Evolutionary conservation across 2,329 filamentous ascomycete species (phyloP).

Genomic region (Ceratocystis papillata): DNA sequence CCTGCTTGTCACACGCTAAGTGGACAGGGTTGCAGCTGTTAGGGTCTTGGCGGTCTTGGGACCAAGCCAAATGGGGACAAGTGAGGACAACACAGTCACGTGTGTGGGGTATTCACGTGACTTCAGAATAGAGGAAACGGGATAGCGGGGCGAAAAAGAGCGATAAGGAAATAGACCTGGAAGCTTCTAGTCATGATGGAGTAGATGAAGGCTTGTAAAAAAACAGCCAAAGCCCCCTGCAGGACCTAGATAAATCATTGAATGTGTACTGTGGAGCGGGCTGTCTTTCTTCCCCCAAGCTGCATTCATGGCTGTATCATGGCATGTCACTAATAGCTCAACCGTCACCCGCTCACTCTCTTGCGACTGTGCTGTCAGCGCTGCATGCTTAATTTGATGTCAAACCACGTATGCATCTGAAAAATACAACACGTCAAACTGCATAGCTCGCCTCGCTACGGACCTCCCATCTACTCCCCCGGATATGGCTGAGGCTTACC

Average conservation of each 20-base stretch:
- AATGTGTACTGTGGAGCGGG: no score
- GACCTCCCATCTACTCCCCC: neutral
- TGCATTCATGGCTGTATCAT: neutral
- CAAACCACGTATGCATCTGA: neutral
- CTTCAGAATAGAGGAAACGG: no score
- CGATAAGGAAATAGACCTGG: neutral
- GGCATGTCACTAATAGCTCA: neutral
- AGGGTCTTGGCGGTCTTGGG: neutral
- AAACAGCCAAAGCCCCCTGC: no score
- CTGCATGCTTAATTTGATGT: neutral
- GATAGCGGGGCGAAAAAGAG: no score
- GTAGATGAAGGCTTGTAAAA: no score
- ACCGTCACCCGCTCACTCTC: neutral
- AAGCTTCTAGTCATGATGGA: slow-evolving; percentile 1
- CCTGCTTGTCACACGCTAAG: slow-evolving; percentile 7
- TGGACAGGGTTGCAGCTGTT: neutral
- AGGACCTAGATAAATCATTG: no score
- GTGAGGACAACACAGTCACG: neutral
- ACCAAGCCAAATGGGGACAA: no score
- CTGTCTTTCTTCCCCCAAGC: neutral
- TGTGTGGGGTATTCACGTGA: neutral
- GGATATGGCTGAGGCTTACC: slow-evolving; percentile 17
- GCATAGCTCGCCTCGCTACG: neutral
- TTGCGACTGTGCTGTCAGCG: neutral
- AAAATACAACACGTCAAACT: neutral